Percentiles rank a stretch among this genome's conserved stretches.
These are phyloP conservation scores for Alliaria petiolata DNA, from an alignment of 345 rosid genomes.

Conservation along the genomic window DNA sequence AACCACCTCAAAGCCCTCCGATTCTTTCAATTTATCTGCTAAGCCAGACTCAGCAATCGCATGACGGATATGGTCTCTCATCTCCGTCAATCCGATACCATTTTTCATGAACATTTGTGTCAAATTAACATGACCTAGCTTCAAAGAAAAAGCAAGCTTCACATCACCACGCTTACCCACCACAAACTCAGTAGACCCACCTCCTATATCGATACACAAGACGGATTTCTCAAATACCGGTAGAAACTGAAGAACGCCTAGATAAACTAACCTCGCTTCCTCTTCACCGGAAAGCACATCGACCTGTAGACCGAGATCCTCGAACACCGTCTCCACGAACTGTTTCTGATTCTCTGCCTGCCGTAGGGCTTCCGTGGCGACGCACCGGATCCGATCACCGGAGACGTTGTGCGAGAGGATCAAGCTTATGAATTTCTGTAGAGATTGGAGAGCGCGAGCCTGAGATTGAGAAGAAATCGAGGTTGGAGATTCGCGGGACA, in stretches of 20 bases:
- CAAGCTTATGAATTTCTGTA: conserved; percentile 33
- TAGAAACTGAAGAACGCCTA: conserved; percentile 63
- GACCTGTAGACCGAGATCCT: conserved; percentile 39
- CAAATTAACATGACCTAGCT: conserved; percentile 61
- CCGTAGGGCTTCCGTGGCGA: conserved; percentile 67
- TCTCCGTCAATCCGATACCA: conserved; percentile 19
- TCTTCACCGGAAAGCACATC: conserved; percentile 57
- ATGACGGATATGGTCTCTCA: conserved; percentile 44
- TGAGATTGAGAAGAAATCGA: conserved; percentile 44
- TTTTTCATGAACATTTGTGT: conserved; percentile 40
- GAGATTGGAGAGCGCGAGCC: conserved; percentile 42
- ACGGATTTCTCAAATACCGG: conserved; percentile 48
- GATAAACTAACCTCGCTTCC: conserved; percentile 54
- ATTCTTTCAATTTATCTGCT: conserved; percentile 38
- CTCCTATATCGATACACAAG: conserved; percentile 61
- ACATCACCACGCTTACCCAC: conserved; percentile 52
- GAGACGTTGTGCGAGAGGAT: conserved; percentile 38
- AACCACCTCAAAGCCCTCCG: conserved; percentile 51
- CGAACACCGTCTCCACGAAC: conserved; percentile 34
- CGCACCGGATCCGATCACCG: conserved; percentile 37
- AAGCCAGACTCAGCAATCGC: conserved; percentile 45
- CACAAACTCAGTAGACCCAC: conserved; percentile 73
- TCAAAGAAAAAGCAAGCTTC: conserved; percentile 43
- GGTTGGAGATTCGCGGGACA: conserved; percentile 47
- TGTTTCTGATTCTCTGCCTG: conserved; percentile 43